Evolutionary conservation across 2,329 filamentous ascomycete genomes (phyloP).

Genomic region (Cordyceps tenuipes): DNA sequence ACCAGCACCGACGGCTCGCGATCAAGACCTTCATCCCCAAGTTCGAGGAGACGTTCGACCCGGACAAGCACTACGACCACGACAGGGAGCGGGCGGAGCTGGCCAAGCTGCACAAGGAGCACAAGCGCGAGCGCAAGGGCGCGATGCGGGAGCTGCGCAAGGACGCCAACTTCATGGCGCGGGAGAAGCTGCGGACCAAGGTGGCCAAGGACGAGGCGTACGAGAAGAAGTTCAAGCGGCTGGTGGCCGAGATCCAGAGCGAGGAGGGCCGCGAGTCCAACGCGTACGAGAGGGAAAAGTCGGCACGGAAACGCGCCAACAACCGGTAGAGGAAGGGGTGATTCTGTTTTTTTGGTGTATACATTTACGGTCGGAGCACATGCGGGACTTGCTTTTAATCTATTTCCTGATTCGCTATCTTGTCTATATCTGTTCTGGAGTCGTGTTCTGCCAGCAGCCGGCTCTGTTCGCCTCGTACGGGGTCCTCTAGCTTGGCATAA

Average conservation of each 20-base stretch:
- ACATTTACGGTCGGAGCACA: too few species aligned
- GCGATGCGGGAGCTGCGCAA: slow-evolving; percentile 90
- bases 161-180: slow-evolving; percentile 86
- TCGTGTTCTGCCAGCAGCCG: too few species aligned
- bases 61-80: slow-evolving; percentile 93
- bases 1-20: slow-evolving; percentile 79
- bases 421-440: too few species aligned
- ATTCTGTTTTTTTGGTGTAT: too few species aligned
- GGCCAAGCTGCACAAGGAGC: slow-evolving; percentile 77
- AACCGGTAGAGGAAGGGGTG: slow-evolving; percentile 26
- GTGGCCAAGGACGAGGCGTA: slow-evolving; percentile 89
- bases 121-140: slow-evolving; percentile 92
- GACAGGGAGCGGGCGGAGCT: slow-evolving; percentile 82
- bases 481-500: too few species aligned
- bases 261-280: slow-evolving; percentile 85
- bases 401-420: too few species aligned
- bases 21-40: slow-evolving; percentile 87
- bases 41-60: slow-evolving; percentile 93
- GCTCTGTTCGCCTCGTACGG: too few species aligned
- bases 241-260: slow-evolving; percentile 91
- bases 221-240: slow-evolving; percentile 88
- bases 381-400: too few species aligned
- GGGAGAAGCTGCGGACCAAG: slow-evolving; percentile 85
- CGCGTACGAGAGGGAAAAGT: slow-evolving; percentile 80
- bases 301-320: slow-evolving; percentile 59